Evolutionary conservation across 306 rosid genomes (phyloP).

Genomic region (Senna tora): DNA sequence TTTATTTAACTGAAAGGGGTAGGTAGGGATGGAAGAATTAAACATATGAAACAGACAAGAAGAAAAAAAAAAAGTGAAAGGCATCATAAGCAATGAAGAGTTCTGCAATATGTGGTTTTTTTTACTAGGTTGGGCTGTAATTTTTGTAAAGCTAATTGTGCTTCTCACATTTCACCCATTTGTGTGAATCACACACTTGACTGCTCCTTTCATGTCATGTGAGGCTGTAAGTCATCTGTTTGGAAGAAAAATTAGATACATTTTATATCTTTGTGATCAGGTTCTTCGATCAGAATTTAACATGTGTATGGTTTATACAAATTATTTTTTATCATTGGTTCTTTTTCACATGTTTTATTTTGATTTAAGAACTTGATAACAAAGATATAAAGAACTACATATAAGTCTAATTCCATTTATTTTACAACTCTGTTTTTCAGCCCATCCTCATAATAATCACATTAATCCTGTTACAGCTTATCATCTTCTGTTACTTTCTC

Average conservation of each 20-base stretch:
- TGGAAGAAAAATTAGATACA: too few relatives aligned
- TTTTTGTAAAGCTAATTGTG: constrained; percentile 70
- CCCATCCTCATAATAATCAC: constrained; percentile 20
- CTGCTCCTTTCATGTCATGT: constrained; percentile 39
- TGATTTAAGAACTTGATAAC: too few relatives aligned
- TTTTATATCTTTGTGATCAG: too few relatives aligned
- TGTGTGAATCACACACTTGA: constrained; percentile 39
- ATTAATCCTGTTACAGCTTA: neutral
- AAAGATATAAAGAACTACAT: too few relatives aligned
- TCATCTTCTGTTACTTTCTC: too few relatives aligned
- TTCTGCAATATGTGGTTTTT: constrained; percentile 42
- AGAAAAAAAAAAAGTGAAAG: constrained; percentile 29
- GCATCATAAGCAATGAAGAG: constrained; percentile 56
- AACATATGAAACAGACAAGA: constrained; percentile 45
- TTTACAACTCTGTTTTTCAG: constrained; percentile 17
- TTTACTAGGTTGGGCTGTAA: constrained; percentile 54
- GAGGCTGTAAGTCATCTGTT: constrained; percentile 36
- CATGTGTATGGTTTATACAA: too few relatives aligned
- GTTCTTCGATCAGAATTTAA: too few relatives aligned
- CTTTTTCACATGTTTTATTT: too few relatives aligned
- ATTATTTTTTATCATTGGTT: too few relatives aligned
- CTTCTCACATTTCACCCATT: constrained; percentile 45
- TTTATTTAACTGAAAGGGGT: constrained; percentile 48
- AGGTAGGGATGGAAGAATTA: constrained; percentile 46
- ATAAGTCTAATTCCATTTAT: too few relatives aligned